phyloP scores from a whole-genome alignment of 2,329 filamentous ascomycete genomes.

The Trichoderma sp. region DNA sequence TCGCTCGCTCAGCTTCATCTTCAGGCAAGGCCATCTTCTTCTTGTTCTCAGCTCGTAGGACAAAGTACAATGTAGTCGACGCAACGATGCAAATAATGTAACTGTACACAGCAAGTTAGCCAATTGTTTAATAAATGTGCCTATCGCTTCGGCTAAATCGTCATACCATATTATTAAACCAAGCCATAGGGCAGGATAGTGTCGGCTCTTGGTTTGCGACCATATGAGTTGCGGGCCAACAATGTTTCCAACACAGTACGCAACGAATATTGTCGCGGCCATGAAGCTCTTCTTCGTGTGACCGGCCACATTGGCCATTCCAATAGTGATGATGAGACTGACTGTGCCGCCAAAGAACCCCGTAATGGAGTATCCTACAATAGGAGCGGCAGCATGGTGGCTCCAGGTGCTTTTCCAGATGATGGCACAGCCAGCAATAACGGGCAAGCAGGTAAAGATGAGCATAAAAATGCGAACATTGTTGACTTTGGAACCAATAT shows the following conservation, averaged over 20 bases:
- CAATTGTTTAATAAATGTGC: background rate
- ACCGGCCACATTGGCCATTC: conserved; percentile 68
- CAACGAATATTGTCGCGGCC: conserved; percentile 70
- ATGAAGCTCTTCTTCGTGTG: conserved; percentile 78
- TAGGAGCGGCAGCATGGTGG: conserved; percentile 62
- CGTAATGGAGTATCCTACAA: conserved; percentile 69
- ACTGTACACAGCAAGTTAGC: conserved; percentile 27
- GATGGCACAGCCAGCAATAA: conserved; percentile 70
- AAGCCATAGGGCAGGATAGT: conserved; percentile 71
- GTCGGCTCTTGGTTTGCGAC: conserved; percentile 60
- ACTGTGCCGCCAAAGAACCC: conserved; percentile 72
- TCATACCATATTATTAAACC: conserved; percentile 61
- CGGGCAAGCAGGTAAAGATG: conserved; percentile 65
- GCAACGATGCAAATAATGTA: conserved; percentile 67
- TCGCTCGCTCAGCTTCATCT: conserved; percentile 60
- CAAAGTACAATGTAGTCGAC: conserved; percentile 53
- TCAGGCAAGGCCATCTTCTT: conserved; percentile 46
- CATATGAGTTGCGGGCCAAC: conserved; percentile 70
- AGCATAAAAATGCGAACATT: conserved; percentile 67
- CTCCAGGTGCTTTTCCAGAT: conserved; percentile 70
- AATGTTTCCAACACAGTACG: conserved; percentile 74
- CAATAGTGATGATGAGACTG: conserved; percentile 52
- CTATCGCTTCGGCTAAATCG: background rate
- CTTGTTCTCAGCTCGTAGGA: conserved; percentile 60
- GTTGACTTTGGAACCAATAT: conserved; percentile 55